Conservation (phyloP, 2,329 filamentous ascomycete genomes). For the Stagonosporopsis chrysanthemi region DNA sequence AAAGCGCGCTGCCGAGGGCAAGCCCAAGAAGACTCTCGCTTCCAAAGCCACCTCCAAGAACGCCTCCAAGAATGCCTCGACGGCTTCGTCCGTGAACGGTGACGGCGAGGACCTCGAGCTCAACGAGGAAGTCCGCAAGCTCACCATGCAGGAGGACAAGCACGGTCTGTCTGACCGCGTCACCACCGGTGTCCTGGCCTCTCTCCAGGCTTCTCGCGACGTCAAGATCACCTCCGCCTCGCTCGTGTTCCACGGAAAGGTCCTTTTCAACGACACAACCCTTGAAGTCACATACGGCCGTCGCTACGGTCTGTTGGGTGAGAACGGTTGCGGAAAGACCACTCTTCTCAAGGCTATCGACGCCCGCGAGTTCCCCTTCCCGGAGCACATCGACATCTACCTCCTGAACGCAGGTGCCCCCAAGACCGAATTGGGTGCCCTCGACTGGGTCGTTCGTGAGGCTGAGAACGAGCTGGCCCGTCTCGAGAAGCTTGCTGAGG, state of each 20-base stretch:
- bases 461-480: conserved; percentile 91
- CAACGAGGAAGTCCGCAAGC: conserved; percentile 81
- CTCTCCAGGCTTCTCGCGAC: conserved; percentile 83
- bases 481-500: conserved; percentile 87
- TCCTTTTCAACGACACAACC: conserved; percentile 91
- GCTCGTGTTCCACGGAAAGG: conserved; percentile 96
- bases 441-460: conserved; percentile 97
- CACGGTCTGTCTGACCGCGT: conserved; percentile 96
- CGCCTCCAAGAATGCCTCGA: conserved; percentile 65
- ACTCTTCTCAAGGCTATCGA: conserved; percentile 96
- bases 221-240: conserved; percentile 96
- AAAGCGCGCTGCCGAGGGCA: conserved; percentile 72
- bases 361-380: conserved; percentile 92
- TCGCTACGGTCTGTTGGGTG: conserved; percentile 92
- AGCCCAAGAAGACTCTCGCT: conserved; percentile 77
- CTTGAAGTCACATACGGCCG: conserved; percentile 92
- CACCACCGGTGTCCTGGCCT: conserved; percentile 94
- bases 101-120: conserved; percentile 74
- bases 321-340: conserved; percentile 99
- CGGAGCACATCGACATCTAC: conserved; percentile 97
- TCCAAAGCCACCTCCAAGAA: conserved; percentile 72
- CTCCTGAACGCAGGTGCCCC: conserved; percentile 96
- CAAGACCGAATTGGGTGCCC: conserved; percentile 83
- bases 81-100: conserved; percentile 72
- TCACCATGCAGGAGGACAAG: conserved; percentile 93